phyloP scores from a whole-genome alignment of 352 stramenopile genomes.

The Halophytophthora batemanensis region DNA sequence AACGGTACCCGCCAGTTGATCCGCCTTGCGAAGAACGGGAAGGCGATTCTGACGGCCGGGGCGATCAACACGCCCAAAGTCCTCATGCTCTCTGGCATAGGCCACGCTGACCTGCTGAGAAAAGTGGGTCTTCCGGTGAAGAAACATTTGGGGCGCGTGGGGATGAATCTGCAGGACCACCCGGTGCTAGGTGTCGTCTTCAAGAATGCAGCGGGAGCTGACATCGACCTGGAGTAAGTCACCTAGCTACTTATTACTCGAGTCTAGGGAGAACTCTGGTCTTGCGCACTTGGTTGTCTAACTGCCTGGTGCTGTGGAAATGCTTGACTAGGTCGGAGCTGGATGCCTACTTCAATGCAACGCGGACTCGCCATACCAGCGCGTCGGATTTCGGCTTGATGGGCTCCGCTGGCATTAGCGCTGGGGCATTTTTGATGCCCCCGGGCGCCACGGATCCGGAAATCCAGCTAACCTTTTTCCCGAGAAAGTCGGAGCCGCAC shows the following conservation, averaged over 20 bases:
- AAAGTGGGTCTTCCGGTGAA: conserved; percentile 46
- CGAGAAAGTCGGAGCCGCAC: conserved; percentile 76
- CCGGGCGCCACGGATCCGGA: conserved; percentile 69
- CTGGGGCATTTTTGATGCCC: conserved; percentile 71
- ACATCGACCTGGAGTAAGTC: conserved; percentile 47
- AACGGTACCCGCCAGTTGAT: conserved; percentile 40
- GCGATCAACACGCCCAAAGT: conserved; percentile 88
- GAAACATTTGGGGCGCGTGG: conserved; percentile 72
- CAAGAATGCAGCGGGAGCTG: conserved; percentile 23
- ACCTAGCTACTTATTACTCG: neutral
- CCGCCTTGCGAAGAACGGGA: conserved; percentile 32
- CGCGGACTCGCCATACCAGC: conserved; percentile 17
- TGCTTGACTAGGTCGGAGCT: conserved; percentile 31
- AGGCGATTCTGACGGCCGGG: conserved; percentile 78
- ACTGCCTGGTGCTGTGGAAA: conserved; percentile 4
- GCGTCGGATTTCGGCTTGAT: conserved; percentile 51
- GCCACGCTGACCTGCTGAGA: conserved; percentile 37
- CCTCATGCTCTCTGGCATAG: conserved; percentile 69
- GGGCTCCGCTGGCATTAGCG: conserved; percentile 64
- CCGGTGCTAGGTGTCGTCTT: conserved; percentile 80
- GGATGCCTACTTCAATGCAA: conserved; percentile 48
- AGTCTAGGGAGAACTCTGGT: neutral
- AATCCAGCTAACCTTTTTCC: conserved; percentile 90
- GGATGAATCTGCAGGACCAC: conserved; percentile 89
- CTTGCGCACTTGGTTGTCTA: neutral